These are phyloP conservation scores for Rhodotorula sp. DNA, from an alignment of 1,284 basidiomycete genomes.

Conservation along the genomic window DNA sequence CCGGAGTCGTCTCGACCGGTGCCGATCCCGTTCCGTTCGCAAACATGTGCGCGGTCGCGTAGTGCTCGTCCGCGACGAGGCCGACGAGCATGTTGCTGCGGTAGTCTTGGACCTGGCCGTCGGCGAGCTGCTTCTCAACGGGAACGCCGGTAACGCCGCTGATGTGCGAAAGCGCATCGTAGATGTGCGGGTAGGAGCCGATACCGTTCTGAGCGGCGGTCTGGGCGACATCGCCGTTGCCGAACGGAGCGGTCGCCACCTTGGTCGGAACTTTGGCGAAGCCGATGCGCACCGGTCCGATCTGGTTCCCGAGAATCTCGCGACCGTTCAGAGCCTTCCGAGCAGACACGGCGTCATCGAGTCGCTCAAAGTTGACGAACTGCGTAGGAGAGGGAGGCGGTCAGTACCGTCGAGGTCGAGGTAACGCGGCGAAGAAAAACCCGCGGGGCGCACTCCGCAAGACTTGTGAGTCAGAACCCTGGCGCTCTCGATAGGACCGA, in stretches of 20 bases:
- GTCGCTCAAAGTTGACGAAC: conserved; percentile 89
- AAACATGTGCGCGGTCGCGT: conserved; percentile 43
- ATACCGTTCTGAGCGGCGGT: not conserved
- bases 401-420: not conserved
- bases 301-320: conserved; percentile 90
- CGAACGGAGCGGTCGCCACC: conserved; percentile 11
- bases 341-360: conserved; percentile 92
- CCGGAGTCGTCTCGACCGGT: conserved; percentile 61
- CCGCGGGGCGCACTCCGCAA: conserved; percentile 62
- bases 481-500: conserved; percentile 94
- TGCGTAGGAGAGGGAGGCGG: not conserved
- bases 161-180: conserved; percentile 75
- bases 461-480: conserved; percentile 95
- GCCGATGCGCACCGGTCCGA: conserved; percentile 92
- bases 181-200: conserved; percentile 20
- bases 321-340: conserved; percentile 91
- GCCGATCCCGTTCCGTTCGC: conserved; percentile 41
- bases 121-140: conserved; percentile 79
- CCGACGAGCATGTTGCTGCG: conserved; percentile 84
- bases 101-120: conserved; percentile 88
- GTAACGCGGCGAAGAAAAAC: not conserved
- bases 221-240: conserved; percentile 9
- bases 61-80: conserved; percentile 60
- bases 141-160: conserved; percentile 83
- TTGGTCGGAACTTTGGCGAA: conserved; percentile 63